These are phyloP conservation scores for Pseudohyphozyma bogoriensis DNA, from an alignment of 768 basidiomycete species.

Conservation along the genomic window DNA sequence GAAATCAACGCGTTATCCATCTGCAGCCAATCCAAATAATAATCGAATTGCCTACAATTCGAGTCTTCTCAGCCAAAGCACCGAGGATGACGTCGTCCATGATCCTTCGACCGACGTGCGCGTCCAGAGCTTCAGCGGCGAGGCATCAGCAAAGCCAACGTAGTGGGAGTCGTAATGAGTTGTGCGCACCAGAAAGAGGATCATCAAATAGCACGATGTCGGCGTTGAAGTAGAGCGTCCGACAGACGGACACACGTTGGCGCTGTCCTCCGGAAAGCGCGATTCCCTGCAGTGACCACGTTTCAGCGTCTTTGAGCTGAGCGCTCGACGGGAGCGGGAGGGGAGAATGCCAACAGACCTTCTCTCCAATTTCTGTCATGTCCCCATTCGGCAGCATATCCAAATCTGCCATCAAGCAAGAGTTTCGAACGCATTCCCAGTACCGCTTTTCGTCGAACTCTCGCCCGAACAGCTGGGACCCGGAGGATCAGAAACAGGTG, in stretches of 20 bases:
- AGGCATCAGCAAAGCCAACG: too few relatives aligned
- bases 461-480: constrained; percentile 53
- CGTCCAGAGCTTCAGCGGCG: constrained; percentile 50
- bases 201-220: constrained; percentile 46
- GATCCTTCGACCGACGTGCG: constrained; percentile 79
- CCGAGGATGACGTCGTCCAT: constrained; percentile 67
- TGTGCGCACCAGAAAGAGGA: constrained; percentile 41
- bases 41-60: constrained; percentile 41
- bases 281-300: constrained; percentile 47
- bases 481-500: neutral
- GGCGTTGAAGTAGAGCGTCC: constrained; percentile 72
- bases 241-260: constrained; percentile 72
- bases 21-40: too few relatives aligned
- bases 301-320: too few relatives aligned
- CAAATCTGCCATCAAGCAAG: constrained; percentile 7
- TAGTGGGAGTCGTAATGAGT: too few relatives aligned
- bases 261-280: constrained; percentile 72
- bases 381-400: constrained; percentile 24
- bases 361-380: constrained; percentile 54
- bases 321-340: too few relatives aligned
- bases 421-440: neutral
- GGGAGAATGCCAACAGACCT: constrained; percentile 30
- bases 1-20: neutral
- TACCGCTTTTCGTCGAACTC: constrained; percentile 61
- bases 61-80: constrained; percentile 56